Base-by-base conservation (phyloP, 495 filamentous ascomycete species). In the Xylaria sp. region DNA sequence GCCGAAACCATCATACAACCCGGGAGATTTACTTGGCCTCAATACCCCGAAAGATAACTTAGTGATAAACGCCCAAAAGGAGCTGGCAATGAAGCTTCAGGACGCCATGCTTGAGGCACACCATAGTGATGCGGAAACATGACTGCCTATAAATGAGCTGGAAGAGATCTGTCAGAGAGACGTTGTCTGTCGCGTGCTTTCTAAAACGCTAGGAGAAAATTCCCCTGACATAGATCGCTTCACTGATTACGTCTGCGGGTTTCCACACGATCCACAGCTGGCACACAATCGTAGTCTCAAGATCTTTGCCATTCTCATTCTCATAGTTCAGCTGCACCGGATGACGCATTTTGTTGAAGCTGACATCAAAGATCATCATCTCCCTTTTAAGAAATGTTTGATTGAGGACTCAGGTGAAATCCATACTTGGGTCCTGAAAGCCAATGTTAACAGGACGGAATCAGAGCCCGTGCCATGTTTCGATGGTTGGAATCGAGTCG, bases 251-350 rank as follows among this genome's bases (percentile, higher is more conserved):
- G 61, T 62, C 61, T 62, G 61, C 26, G 61, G 40, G 7, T 24
- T 21, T 24, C 21, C 21, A 31, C 12, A 31, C 12, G 40, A 62
- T 17, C 21, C 37, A 17, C 6, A 19, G 19, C 37, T 17, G 29
- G n/a, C 15, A 5, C 37, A 62, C 26, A 43, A 62, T 29, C 17
- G 21, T 1, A 62, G 59, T 7, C 40, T 35, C 9, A 62, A 62
- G 40, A 44, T 62, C 8, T 62, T 62, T 24, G 61, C 61, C 11
- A 62, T 24, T 31, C 61, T 62, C 21, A 40, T 62, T 6, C 24
- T 62, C 1, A 62, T 62, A 0, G 21, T 2, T 5, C 8, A 62
- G 14, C 12, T 62, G 21, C 4, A 44, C 4, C 44, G 2, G 40
- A 62, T 62, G 1, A 31, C 17, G 6, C 24, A 44, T 44, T 46